Evolutionary conservation across 176 grass and related monocot genomes (phyloP), one percentile per base, ranked within the genome.

Genomic region (Carex cristatella): DNA sequence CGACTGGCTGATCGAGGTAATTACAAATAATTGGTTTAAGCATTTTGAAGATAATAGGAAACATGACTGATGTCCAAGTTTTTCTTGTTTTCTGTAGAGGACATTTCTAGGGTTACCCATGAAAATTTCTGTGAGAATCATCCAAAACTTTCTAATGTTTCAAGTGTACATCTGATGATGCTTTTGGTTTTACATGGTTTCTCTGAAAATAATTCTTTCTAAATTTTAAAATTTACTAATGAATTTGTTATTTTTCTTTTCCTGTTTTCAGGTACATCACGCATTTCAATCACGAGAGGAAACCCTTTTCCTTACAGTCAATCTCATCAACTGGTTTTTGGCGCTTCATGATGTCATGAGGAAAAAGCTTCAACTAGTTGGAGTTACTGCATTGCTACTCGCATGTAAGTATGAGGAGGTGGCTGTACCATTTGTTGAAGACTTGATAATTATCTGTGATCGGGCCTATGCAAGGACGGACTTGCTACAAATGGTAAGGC

Each of bases 391-490:
- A 64, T 90, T 98, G 86, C 55, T 98, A 55, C 93, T 98, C 19
- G 91, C 93, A 0, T 98, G 95, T 76, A 98, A 98, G 59, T 98
- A 98, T 7, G 95, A 98, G 69, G 95, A 98, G 60, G 93, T 98
- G 0, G 87, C 81, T 0, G 88, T 94, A 16, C 95, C 91, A 0
- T 79, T 89, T 1, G 92, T 98, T 1, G 91, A 94, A 32, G 95
- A 98, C 61, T 87, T 98, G 32, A 93, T 98, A 82, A 44, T 98
- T 4, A 93, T 98, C 38, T 93, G 92, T 0, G 91, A 98, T 6
- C 88, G 88, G 0, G 92, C 89, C 13, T 98, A 98, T 68, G 86
- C 95, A 53, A 85, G 95, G 40, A 33, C 81, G 18, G 95, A 98
- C 59, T 86, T 98, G 80, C 88, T 98, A 12, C 88, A 90, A 42